Percentiles rank a stretch among this genome's conserved stretches.
These are phyloP conservation scores for Lentithecium fluviatile DNA, from an alignment of 495 filamentous ascomycete species.

Conservation along the genomic window DNA sequence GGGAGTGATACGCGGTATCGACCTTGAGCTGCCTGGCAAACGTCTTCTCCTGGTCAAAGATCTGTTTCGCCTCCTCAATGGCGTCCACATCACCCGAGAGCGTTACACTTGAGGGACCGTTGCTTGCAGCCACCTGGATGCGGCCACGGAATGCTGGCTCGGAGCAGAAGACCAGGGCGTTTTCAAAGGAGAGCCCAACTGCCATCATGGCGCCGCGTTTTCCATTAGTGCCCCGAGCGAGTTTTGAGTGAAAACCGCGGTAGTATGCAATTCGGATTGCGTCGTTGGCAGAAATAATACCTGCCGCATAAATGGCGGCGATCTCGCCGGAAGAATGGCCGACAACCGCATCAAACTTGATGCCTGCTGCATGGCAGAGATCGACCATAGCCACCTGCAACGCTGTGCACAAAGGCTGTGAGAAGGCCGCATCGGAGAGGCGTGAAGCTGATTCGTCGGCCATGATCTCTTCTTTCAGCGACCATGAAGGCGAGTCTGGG, in stretches of 20 bases:
- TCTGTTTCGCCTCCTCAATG: too few species aligned
- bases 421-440: background rate
- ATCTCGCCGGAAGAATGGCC: conserved; percentile 67
- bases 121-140: conserved; percentile 36
- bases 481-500: conserved; percentile 30
- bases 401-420: conserved; percentile 33
- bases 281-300: conserved; percentile 46
- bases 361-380: conserved; percentile 30
- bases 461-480: conserved; percentile 2
- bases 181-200: conserved; percentile 7
- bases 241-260: conserved; percentile 33
- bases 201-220: conserved; percentile 35
- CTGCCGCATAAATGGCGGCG: conserved; percentile 60
- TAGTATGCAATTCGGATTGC: conserved; percentile 47
- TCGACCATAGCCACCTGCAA: conserved; percentile 30
- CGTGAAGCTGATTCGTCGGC: conserved; percentile 18
- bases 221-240: conserved; percentile 2
- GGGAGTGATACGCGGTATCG: too few species aligned
- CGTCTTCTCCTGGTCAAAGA: too few species aligned
- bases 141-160: background rate
- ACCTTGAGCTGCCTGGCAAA: too few species aligned
- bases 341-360: conserved; percentile 44
- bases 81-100: conserved; percentile 40
- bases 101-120: conserved; percentile 39
- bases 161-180: background rate